phyloP scores from a whole-genome alignment of 2,329 filamentous ascomycete species.

The Alternaria conjuncta region DNA sequence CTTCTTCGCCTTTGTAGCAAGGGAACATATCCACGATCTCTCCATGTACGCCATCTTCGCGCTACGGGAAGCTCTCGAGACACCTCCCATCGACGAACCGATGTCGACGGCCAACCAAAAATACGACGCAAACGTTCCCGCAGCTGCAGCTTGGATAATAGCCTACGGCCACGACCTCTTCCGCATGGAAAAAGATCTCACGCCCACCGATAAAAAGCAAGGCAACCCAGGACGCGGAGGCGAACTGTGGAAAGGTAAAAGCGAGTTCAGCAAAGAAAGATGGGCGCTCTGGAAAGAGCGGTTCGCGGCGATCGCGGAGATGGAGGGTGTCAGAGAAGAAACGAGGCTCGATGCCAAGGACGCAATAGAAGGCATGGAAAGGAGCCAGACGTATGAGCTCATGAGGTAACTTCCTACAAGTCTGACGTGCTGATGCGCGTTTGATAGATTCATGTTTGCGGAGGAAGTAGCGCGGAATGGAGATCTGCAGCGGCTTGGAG shows the following conservation, averaged over 20 bases:
- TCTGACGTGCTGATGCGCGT: not conserved
- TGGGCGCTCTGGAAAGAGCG: slow-evolving; percentile 44
- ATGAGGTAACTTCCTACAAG: not conserved
- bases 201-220: slow-evolving; percentile 30
- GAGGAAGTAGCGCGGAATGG: not conserved
- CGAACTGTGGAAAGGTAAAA: slow-evolving; percentile 37
- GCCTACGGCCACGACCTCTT: slow-evolving; percentile 29
- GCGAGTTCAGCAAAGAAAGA: slow-evolving; percentile 39
- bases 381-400: slow-evolving; percentile 28
- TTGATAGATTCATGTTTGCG: not conserved
- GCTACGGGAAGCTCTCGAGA: slow-evolving; percentile 39
- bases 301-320: slow-evolving; percentile 30
- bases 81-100: slow-evolving; percentile 18
- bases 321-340: slow-evolving; percentile 27
- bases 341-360: slow-evolving; percentile 33
- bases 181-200: slow-evolving; percentile 34
- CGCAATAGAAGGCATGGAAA: slow-evolving; percentile 38
- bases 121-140: slow-evolving; percentile 37
- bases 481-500: not conserved
- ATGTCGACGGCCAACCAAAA: slow-evolving; percentile 27
- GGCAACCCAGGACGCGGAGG: slow-evolving; percentile 41
- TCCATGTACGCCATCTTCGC: slow-evolving; percentile 39
- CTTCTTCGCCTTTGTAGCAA: slow-evolving; percentile 36
- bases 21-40: slow-evolving; percentile 18
- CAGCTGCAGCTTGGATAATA: slow-evolving; percentile 40